Evolutionary conservation across 2,329 filamentous ascomycete genomes (phyloP), one percentile per base, ranked within the genome.

Genomic region (Botryotinia convoluta): DNA sequence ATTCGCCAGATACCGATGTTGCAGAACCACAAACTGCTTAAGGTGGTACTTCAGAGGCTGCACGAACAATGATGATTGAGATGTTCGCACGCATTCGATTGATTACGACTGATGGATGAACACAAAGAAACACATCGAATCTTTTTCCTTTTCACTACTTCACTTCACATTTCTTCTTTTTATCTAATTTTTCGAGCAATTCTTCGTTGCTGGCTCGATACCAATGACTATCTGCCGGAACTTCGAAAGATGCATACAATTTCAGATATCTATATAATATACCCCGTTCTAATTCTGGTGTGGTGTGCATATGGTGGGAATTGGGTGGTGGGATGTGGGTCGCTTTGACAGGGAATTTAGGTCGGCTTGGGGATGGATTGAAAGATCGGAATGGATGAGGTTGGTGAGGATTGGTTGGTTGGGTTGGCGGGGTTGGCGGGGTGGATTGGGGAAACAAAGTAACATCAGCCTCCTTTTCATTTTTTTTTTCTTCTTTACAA

Each of bases 21-120:
- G 68, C 72, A 18, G 74, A 75, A 64, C 77, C 77, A 72, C 74
- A 74, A 54, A 76, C 75, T n/a, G 75, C 77, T 59, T 79, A 69
- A 77, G 37, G 35, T 42, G 20, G 39, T 29, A 42, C 6, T 44
- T 37, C 37, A 8, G 54, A 18, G 63, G 65, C 16, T 35, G 37
- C 6, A 70, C 16, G 64, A 69, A 18, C 48, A 42, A 42, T 68
- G 63, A 48, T n/a, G 65, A 42, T 57, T 42, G 35, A 42, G 35
- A 42, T 68, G 22, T 37, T 32, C n/a, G 35, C 35, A 42, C 26
- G 65, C 35, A 68, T 42, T 37, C 48, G 20, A 68, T 42, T 29
- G 4, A 42, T 57, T 57, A 57, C 26, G 65, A 42, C 32, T 68
- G 65, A 32, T 42, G 35, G 20, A 68, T 18, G 37, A 57, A 39